These are phyloP conservation scores for Russula compacta DNA, from an alignment of 768 basidiomycete species.

Conservation along the genomic window DNA sequence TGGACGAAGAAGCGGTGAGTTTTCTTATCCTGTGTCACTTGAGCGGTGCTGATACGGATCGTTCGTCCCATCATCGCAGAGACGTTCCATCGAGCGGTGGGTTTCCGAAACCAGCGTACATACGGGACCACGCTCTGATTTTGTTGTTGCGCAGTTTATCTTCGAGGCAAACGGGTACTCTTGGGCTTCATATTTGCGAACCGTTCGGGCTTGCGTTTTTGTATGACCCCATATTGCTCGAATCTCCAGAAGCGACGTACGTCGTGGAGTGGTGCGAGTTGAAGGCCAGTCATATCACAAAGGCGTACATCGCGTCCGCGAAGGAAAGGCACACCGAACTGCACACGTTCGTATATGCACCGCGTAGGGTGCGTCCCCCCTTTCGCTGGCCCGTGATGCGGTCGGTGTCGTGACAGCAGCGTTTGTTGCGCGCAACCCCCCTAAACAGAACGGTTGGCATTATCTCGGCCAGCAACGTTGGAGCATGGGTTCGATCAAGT, in stretches of 20 bases:
- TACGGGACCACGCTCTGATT: neutral
- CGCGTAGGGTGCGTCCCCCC: conserved; percentile 32
- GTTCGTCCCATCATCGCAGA: neutral
- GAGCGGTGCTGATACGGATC: neutral
- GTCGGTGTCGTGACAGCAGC: neutral
- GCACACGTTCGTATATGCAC: conserved; percentile 44
- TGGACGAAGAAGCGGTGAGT: conserved; percentile 37
- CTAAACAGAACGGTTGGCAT: conserved; percentile 11
- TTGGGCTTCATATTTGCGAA: conserved; percentile 37
- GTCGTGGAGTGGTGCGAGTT: conserved; percentile 46
- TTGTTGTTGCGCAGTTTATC: neutral
- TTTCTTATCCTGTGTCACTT: too few relatives aligned
- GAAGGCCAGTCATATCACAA: conserved; percentile 28
- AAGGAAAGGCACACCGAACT: conserved; percentile 26
- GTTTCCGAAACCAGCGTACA: neutral
- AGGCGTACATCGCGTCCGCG: conserved; percentile 27
- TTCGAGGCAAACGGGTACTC: conserved; percentile 21
- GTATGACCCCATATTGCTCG: conserved; percentile 48
- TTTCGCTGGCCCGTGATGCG: neutral
- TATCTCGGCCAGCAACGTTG: conserved; percentile 18
- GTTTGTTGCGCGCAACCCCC: neutral
- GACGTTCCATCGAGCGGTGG: conserved; percentile 25
- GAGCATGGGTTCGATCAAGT: conserved; percentile 2
- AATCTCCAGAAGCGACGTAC: conserved; percentile 34
- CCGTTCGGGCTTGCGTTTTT: conserved; percentile 37